phyloP scores from a whole-genome alignment of 1,284 basidiomycete genomes.

The Tilletia setariae region DNA sequence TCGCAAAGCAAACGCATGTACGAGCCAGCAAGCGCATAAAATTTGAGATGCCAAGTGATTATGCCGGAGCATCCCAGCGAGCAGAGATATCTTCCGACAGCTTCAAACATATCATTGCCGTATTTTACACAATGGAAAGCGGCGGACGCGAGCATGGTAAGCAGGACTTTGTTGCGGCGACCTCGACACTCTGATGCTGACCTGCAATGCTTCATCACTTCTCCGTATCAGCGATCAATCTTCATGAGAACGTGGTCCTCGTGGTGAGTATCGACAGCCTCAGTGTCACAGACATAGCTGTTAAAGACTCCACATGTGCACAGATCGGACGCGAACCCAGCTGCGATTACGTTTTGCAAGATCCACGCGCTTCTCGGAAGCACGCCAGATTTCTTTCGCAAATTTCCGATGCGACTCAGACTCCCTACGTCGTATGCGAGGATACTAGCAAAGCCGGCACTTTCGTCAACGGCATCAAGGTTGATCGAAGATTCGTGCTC shows the following conservation, averaged over 20 bases:
- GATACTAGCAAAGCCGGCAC: neutral
- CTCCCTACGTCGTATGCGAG: neutral
- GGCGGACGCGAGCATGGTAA: no score
- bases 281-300: neutral
- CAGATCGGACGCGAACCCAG: constrained; percentile 4
- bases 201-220: neutral
- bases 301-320: neutral
- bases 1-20: no score
- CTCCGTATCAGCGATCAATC: neutral
- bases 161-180: no score
- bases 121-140: no score
- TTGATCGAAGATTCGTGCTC: neutral
- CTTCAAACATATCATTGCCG: no score
- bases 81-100: no score
- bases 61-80: no score
- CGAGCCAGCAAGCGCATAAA: no score
- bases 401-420: neutral
- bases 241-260: neutral
- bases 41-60: no score
- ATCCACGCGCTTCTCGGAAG: neutral
- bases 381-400: neutral
- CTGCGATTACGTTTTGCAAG: neutral
- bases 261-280: neutral
- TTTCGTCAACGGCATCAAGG: neutral
- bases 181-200: no score